Conservation (phyloP, 331 rosid genomes). For the Acacia concinna region DNA sequence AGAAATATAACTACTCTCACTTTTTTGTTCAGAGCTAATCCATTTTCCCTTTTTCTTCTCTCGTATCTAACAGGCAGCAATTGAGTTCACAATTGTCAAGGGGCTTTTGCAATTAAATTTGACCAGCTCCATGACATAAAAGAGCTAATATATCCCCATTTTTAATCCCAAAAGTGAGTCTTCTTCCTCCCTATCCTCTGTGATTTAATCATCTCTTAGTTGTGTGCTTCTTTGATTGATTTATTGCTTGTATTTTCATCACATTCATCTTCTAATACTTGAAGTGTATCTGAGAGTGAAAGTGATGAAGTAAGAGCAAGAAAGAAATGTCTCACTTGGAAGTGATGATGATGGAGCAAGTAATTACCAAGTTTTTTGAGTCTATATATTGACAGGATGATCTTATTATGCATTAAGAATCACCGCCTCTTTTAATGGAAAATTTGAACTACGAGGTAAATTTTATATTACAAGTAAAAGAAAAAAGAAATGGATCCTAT, state of each 20-base stretch:
- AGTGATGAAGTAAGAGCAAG: background rate
- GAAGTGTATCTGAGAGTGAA: background rate
- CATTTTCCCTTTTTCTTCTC: background rate
- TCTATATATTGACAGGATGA: conserved; percentile 3
- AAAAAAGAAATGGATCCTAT: too few species aligned
- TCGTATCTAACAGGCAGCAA: background rate
- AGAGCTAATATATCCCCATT: background rate
- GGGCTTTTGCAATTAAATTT: background rate
- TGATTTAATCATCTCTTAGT: background rate
- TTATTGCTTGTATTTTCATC: background rate
- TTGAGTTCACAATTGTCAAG: background rate
- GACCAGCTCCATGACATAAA: too few species aligned
- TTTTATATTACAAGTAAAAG: too few species aligned
- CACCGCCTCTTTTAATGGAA: too few species aligned
- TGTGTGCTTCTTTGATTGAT: background rate
- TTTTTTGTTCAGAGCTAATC: background rate
- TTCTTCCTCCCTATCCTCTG: background rate
- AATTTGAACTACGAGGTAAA: rapidly evolving
- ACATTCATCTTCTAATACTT: background rate
- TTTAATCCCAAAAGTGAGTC: background rate
- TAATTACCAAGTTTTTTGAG: too few species aligned
- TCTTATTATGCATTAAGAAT: background rate
- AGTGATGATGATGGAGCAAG: background rate
- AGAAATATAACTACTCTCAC: background rate
- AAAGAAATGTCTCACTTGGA: background rate